phyloP scores from a whole-genome alignment of 768 basidiomycete species.

The Rhodocollybia butyracea region DNA sequence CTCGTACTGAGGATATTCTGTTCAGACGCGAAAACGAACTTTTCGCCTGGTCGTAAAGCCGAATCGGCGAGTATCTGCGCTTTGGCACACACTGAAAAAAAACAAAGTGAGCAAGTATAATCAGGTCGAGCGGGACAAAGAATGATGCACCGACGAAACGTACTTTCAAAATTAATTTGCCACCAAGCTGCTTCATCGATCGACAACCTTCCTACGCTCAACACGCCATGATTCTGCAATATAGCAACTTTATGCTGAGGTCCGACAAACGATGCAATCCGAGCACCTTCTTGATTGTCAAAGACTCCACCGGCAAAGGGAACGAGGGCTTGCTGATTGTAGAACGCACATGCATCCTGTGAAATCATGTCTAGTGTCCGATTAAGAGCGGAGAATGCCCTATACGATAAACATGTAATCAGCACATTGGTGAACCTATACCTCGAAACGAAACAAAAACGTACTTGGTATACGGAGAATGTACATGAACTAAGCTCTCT shows the following conservation, averaged over 20 bases:
- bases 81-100: constrained; percentile 1
- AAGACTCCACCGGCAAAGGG: constrained; percentile 3
- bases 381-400: constrained; percentile 34
- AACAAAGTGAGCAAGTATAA: background rate
- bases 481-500: constrained; percentile 3
- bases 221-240: background rate
- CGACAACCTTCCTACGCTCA: constrained; percentile 1
- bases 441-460: background rate
- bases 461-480: constrained; percentile 2
- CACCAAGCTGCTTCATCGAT: constrained; percentile 6
- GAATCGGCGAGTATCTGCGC: constrained; percentile 5
- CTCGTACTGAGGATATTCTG: constrained; percentile 4
- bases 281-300: constrained; percentile 6
- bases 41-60: background rate
- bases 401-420: background rate
- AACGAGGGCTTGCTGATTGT: constrained; percentile 4
- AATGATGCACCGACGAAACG: background rate
- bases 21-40: background rate
- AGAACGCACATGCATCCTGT: constrained; percentile 31
- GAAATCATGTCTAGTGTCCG: constrained; percentile 27
- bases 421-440: background rate
- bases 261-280: background rate
- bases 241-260: constrained; percentile 3
- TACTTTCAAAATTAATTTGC: constrained; percentile 3
- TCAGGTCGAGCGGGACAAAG: background rate